Evolutionary conservation across 106 monocot species (phyloP).

Genomic region (Dendrobium huoshanense): DNA sequence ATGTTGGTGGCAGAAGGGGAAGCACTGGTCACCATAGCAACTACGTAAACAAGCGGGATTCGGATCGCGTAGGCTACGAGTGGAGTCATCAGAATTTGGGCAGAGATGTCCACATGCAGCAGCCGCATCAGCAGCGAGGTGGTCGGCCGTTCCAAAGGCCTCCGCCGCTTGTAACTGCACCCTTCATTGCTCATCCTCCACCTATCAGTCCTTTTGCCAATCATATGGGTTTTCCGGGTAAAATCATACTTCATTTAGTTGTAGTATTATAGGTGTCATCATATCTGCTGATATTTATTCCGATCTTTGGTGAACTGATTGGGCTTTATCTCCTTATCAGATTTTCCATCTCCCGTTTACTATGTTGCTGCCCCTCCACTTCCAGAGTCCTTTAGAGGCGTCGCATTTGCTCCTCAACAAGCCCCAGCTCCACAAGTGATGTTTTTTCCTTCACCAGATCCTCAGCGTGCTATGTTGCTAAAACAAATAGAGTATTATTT

Average conservation of each 20-base stretch:
- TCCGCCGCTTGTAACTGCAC: conserved; percentile 20
- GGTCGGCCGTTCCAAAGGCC: conserved; percentile 14
- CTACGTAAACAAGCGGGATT: conserved; percentile 27
- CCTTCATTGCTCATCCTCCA: conserved; percentile 35
- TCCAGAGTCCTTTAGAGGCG: conserved; percentile 31
- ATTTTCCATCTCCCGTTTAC: conserved; percentile 45
- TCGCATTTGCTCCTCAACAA: conserved; percentile 48
- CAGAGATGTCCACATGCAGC: conserved; percentile 20
- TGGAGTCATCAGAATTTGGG: conserved; percentile 20
- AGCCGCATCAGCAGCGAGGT: conserved; percentile 16
- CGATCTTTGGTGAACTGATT: not conserved
- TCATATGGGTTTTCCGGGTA: conserved; percentile 56
- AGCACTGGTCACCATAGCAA: conserved; percentile 21
- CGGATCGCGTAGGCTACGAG: conserved; percentile 38
- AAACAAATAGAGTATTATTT: conserved; percentile 97
- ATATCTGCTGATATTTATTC: not conserved
- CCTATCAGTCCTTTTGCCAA: conserved; percentile 23
- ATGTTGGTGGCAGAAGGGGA: conserved; percentile 30
- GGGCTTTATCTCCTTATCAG: conserved; percentile 18
- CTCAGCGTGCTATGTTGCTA: conserved; percentile 27
- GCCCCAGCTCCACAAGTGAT: conserved; percentile 21
- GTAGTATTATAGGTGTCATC: not conserved
- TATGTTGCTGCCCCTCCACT: conserved; percentile 36
- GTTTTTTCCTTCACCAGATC: conserved; percentile 32
- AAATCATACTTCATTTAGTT: conserved; percentile 1